These are phyloP conservation scores for Furcasterigmium furcatum DNA, from an alignment of 2,329 filamentous ascomycete genomes.

Conservation along the genomic window DNA sequence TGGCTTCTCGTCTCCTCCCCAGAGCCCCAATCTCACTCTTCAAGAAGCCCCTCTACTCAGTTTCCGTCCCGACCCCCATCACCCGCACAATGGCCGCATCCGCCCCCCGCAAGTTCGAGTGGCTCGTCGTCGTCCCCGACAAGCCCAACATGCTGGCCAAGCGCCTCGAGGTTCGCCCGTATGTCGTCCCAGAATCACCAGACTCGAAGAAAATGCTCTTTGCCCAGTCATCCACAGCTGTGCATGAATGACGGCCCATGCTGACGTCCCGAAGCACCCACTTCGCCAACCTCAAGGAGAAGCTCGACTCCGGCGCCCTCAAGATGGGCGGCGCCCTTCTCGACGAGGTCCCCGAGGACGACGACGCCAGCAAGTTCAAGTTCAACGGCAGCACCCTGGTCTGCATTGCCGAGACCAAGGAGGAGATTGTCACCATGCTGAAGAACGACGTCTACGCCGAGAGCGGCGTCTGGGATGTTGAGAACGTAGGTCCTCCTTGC, in stretches of 20 bases:
- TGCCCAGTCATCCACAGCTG: too few species aligned
- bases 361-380: slow-evolving; percentile 54
- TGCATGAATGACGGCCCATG: too few species aligned
- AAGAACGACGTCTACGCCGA: slow-evolving; percentile 70
- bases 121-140: slow-evolving; percentile 68
- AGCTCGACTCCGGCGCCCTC: slow-evolving; percentile 50
- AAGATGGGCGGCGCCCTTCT: slow-evolving; percentile 70
- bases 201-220: too few species aligned
- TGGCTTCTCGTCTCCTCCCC: slow-evolving; percentile 2
- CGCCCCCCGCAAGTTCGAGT: slow-evolving; percentile 49
- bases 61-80: neutral
- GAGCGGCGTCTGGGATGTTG: slow-evolving; percentile 76
- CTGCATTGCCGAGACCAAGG: slow-evolving; percentile 60
- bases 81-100: slow-evolving; percentile 22
- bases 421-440: slow-evolving; percentile 65
- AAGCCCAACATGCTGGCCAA: slow-evolving; percentile 57
- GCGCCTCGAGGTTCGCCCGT: slow-evolving; percentile 59
- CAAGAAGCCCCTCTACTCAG: neutral
- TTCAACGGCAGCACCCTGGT: slow-evolving; percentile 75
- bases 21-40: neutral
- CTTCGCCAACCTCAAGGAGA: slow-evolving; percentile 50
- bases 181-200: slow-evolving; percentile 23
- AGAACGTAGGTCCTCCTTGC: slow-evolving; percentile 45
- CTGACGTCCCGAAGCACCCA: slow-evolving; percentile 34
- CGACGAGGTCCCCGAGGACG: slow-evolving; percentile 61